Evolutionary conservation across 345 rosid species (phyloP), one percentile per base, ranked within the genome.

Genomic region (Melaleuca alternifolia): DNA sequence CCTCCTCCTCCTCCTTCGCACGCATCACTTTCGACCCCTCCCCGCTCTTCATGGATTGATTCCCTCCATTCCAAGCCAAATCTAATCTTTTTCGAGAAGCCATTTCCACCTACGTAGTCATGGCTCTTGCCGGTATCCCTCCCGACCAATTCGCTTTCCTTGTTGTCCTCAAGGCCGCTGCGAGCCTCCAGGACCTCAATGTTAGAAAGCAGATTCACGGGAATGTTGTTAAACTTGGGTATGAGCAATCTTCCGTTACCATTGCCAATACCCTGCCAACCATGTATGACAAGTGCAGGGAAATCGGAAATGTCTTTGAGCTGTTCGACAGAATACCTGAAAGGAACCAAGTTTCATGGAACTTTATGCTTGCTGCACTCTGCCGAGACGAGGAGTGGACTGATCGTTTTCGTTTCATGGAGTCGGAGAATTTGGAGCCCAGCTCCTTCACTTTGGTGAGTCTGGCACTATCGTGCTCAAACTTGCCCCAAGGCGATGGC

Each of bases 391-490:
- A 93, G 89, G 92, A 93, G 82, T 96, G 99, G 98, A 96, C 90
- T 65, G 92, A 93, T 41, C 92, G 92, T 6, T 95, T 96, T 88
- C 90, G 93, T 87, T 86, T 89, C 82, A 97, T 96, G 97, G 85
- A 93, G 33, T 83, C 82, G 30, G 94, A 92, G 51, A 53, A 93
- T 75, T 85, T 91, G 53, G 97, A 93, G 89, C 96, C 97, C 83
- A 94, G 95, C 61, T 97, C 99, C 28, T 97, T 96, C 89, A 92
- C 96, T 13, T 88, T 97, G 93, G 99, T 97, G 51, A 96, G 98
- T 57, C 85, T 94, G 65, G 97, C 96, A 3, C 83, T 89, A 10
- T 96, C 97, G 54, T 96, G 98, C 89, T 97, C 98, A 7, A 94
- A 92, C 89, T 88, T 95, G 90, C 12, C 33, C 12, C 81, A 62